Evolutionary conservation across 2,329 filamentous ascomycete genomes (phyloP).

Genomic region (Talaromyces sp.): DNA sequence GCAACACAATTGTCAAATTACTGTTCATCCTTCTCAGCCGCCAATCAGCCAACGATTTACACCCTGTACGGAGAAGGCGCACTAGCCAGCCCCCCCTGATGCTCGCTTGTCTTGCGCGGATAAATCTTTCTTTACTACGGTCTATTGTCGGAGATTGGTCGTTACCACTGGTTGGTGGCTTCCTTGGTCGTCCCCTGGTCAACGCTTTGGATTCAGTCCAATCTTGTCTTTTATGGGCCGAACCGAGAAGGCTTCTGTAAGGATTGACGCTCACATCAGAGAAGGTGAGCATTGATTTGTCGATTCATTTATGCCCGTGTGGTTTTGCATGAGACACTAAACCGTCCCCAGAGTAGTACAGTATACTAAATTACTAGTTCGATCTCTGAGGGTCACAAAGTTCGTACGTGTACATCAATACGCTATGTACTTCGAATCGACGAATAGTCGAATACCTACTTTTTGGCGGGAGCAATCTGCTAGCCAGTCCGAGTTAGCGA

Average conservation of each 20-base stretch:
- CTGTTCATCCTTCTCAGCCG: background rate
- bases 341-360: background rate
- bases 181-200: background rate
- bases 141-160: slow-evolving; percentile 14
- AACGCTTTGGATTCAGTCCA: background rate
- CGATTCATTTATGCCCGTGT: background rate
- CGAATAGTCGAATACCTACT: background rate
- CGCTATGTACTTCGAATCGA: background rate
- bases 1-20: background rate
- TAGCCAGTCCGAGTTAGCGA: background rate
- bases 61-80: background rate
- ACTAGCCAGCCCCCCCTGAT: background rate
- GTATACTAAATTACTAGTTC: background rate
- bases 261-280: background rate
- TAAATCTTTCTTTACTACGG: background rate
- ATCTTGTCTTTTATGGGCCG: background rate
- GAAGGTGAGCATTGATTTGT: slow-evolving; percentile 5
- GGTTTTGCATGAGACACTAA: background rate
- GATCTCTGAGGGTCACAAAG: background rate
- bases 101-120: background rate
- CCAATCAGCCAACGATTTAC: background rate
- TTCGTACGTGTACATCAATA: background rate
- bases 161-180: slow-evolving; percentile 4
- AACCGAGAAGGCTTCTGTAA: background rate
- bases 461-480: background rate